Percentiles rank a stretch among this genome's conserved stretches.
phyloP scores from a whole-genome alignment of 2,329 filamentous ascomycete genomes.

The Phaeosphaeria sp. region DNA sequence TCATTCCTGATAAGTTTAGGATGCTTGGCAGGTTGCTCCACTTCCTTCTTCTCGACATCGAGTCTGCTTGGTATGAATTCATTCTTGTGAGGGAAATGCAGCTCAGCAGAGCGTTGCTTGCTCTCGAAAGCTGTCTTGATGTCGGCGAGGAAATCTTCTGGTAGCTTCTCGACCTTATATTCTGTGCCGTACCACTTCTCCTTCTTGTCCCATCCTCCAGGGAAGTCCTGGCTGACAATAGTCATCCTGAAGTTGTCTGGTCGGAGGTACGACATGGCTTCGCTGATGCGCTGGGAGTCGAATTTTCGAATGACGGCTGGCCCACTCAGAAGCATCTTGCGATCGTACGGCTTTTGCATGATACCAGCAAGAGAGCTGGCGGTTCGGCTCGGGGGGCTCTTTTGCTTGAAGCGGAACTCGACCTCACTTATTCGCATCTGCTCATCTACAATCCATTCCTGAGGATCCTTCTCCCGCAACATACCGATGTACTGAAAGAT shows the following conservation, averaged over 20 bases:
- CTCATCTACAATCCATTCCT: conserved; percentile 94
- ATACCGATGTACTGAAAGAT: conserved; percentile 93
- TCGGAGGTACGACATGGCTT: conserved; percentile 74
- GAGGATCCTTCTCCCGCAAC: conserved; percentile 77
- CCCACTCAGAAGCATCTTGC: conserved; percentile 87
- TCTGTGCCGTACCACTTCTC: conserved; percentile 99
- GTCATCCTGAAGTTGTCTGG: conserved; percentile 90
- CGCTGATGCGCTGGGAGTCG: conserved; percentile 75
- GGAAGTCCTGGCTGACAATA: conserved; percentile 81
- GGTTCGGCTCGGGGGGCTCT: conserved; percentile 86
- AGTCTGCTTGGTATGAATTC: conserved; percentile 94
- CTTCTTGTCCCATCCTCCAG: conserved; percentile 82
- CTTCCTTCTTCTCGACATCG: conserved; percentile 92
- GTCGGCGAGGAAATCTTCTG: conserved; percentile 74
- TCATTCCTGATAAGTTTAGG: conserved; percentile 89
- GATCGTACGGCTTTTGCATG: conserved; percentile 89
- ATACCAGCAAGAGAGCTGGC: conserved; percentile 82
- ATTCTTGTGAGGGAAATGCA: conserved; percentile 91
- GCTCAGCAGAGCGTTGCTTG: conserved; percentile 67
- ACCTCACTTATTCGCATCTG: conserved; percentile 89
- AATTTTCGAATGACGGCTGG: conserved; percentile 79
- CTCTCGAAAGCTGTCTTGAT: conserved; percentile 69
- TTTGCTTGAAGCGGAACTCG: conserved; percentile 94
- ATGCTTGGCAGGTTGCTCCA: conserved; percentile 73
- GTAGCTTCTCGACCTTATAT: conserved; percentile 82